Evolutionary conservation across 2,329 filamentous ascomycete species (phyloP).

Genomic region (Trichoderma sp.): DNA sequence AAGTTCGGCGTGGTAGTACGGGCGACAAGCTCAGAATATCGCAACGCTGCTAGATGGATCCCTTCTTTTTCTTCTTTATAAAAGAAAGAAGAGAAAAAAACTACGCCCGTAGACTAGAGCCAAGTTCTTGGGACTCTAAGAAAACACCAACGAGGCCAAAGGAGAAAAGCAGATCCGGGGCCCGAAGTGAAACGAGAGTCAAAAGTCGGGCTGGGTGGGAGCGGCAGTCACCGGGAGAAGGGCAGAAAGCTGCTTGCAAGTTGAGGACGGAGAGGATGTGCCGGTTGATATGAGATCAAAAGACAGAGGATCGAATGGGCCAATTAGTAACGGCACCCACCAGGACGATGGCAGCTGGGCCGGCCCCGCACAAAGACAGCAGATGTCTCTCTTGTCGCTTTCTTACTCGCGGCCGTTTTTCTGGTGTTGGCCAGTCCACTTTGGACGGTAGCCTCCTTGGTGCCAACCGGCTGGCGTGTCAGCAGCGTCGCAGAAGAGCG

Average conservation of each 20-base stretch:
- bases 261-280: slow-evolving; percentile 15
- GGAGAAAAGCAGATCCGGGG: not conserved
- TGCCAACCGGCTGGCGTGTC: slow-evolving; percentile 20
- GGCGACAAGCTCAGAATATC: slow-evolving; percentile 1
- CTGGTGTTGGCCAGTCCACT: slow-evolving; percentile 21
- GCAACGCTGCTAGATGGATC: not conserved
- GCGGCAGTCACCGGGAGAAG: slow-evolving; percentile 15
- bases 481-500: slow-evolving; percentile 19
- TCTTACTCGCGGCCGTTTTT: slow-evolving; percentile 25
- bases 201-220: not conserved
- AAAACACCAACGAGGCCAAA: not conserved
- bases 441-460: slow-evolving; percentile 16
- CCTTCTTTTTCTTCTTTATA: not conserved
- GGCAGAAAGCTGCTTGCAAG: slow-evolving; percentile 1
- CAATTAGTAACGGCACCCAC: slow-evolving; percentile 16
- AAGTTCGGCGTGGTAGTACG: slow-evolving; percentile 13
- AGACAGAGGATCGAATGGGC: slow-evolving; percentile 10
- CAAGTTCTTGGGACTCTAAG: not conserved
- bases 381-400: slow-evolving; percentile 27
- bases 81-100: not conserved
- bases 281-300: slow-evolving; percentile 21
- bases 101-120: not conserved
- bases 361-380: slow-evolving; percentile 23
- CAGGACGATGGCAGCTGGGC: slow-evolving; percentile 15
- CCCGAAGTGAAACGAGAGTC: slow-evolving; percentile 14